Base-by-base conservation (phyloP, 495 filamentous ascomycete genomes). In the Xylaria palmicola region DNA sequence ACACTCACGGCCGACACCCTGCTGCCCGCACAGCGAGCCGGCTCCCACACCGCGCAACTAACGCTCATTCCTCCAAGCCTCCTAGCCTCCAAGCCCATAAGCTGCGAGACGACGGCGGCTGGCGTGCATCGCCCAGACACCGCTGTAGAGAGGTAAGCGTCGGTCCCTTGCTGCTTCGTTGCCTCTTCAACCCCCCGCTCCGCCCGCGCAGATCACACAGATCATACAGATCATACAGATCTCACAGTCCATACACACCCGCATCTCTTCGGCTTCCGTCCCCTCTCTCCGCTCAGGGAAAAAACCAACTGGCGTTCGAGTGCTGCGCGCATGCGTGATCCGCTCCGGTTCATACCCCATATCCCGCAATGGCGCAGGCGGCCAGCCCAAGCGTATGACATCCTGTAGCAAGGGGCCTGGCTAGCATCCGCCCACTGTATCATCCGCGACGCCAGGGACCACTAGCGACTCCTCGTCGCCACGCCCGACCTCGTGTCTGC, bases 171-270 rank as follows among this genome's bases (percentile, higher is more conserved):
- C n/a, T n/a, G n/a, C n/a, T n/a, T 44, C 19, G 43, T 59, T 58
- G 17, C 9, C 48, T 41, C 50, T 27, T 45, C 22, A 52, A 26
- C 45, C 47, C 41, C 15, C 37, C 52, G 27, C 17, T 17, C 17
- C 40, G 61, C 48, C 17, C 34, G 52, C 59, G 68, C 52, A 63
- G 67, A 72, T 70, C 67, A 69, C 51, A 66, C 63, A 66, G 61
- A 59, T 45, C 34, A 49, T 57, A 66, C 52, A 63, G 67, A 72
- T 70, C 67, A 69, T 54, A 66, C 63, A 66, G 61, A 59, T 45
- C n/a, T n/a, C n/a, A n/a, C n/a, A 65, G 60, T 49, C 45, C 9
- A 15, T 50, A 19, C 29, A 34, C 47, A 2, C 26, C 26, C 37
- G 37, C 37, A 45, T 51, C 51, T 49, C 56, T n/a, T 27, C 13